phyloP scores from a whole-genome alignment of 495 filamentous ascomycete genomes.

The Aspergillus olivimuriae region DNA sequence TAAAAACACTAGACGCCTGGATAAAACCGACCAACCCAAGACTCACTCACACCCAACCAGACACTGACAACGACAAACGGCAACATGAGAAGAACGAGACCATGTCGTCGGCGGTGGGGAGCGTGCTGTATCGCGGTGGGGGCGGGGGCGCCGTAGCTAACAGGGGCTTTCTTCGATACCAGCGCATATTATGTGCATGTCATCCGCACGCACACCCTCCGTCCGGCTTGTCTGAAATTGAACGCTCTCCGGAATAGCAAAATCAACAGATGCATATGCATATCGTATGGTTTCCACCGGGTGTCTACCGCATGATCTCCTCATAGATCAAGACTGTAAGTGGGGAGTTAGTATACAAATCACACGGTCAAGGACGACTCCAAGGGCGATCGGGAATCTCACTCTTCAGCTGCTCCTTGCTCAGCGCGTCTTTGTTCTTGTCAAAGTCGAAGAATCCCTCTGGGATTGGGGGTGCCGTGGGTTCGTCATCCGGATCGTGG shows the following conservation, averaged over 20 bases:
- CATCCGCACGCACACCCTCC: slow-evolving; percentile 1
- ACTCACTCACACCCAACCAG: too few species aligned
- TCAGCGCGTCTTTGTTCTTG: slow-evolving; percentile 97
- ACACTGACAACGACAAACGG: background rate
- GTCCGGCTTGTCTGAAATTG: background rate
- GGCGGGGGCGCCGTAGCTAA: too few species aligned
- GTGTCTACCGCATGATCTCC: slow-evolving; percentile 95
- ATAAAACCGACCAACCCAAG: too few species aligned
- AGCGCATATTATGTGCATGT: slow-evolving; percentile 15
- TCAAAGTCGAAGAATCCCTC: slow-evolving; percentile 99
- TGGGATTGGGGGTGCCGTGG: slow-evolving; percentile 90
- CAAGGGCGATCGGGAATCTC: slow-evolving; percentile 19
- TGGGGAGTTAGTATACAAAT: slow-evolving; percentile 6
- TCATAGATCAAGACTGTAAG: slow-evolving; percentile 79
- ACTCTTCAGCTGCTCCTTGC: slow-evolving; percentile 96
- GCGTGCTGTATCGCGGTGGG: too few species aligned
- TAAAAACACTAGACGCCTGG: slow-evolving; percentile 4
- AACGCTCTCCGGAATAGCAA: background rate
- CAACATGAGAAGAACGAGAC: background rate
- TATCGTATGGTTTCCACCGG: background rate
- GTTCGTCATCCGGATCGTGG: slow-evolving; percentile 98
- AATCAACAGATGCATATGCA: background rate
- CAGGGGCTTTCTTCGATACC: slow-evolving; percentile 13
- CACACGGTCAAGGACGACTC: background rate
- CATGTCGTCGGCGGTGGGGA: slow-evolving; percentile 3